phyloP scores from a whole-genome alignment of 805 yeast genomes.

The Suhomyces faveliae region DNA sequence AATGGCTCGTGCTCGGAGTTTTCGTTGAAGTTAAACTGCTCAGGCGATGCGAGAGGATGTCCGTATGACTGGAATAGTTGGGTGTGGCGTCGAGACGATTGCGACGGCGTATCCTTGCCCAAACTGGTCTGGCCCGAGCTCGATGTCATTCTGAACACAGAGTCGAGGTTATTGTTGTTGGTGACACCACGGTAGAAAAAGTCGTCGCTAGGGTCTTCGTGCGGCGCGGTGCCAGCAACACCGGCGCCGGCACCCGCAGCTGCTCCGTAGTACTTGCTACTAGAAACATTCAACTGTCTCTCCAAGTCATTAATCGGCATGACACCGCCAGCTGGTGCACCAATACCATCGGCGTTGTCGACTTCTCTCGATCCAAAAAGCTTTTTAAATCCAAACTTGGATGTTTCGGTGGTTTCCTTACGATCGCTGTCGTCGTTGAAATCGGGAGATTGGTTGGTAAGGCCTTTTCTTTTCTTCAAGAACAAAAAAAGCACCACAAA shows the following conservation, averaged over 20 bases:
- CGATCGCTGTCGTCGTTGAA: conserved; percentile 34
- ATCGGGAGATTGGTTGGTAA: conserved; percentile 45
- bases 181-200: conserved; percentile 45
- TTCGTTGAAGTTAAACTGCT: conserved; percentile 22
- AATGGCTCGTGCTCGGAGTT: conserved; percentile 11
- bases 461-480: conserved; percentile 29
- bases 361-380: conserved; percentile 28
- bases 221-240: conserved; percentile 10
- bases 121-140: conserved; percentile 9
- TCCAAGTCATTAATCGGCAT: conserved; percentile 25
- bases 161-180: conserved; percentile 41
- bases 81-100: conserved; percentile 20
- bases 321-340: conserved; percentile 4
- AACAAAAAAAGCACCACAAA: conserved; percentile 36
- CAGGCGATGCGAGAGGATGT: conserved; percentile 20
- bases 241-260: conserved; percentile 14
- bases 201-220: conserved; percentile 23
- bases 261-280: conserved; percentile 17
- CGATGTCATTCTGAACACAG: conserved; percentile 28
- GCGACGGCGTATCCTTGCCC: conserved; percentile 8
- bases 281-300: conserved; percentile 18
- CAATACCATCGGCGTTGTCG: conserved; percentile 9
- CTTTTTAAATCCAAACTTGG: conserved; percentile 27
- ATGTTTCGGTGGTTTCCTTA: conserved; percentile 11
- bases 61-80: conserved; percentile 26